Conservation (phyloP, 352 stramenopile genomes). For the Globisporangium alternatum region DNA sequence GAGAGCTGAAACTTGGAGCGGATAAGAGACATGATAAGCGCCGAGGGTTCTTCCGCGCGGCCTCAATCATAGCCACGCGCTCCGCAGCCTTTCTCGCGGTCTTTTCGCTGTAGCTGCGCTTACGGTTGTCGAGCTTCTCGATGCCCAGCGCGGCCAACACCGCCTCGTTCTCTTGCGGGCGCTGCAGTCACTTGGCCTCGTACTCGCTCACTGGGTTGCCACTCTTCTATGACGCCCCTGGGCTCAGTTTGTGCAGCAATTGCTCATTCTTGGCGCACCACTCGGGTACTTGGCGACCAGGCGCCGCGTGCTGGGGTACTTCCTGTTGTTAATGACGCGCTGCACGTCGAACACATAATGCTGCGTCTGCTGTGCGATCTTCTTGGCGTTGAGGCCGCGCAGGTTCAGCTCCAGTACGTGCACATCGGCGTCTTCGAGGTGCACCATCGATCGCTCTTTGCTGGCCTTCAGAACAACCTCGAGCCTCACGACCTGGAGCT, state of each 20-base stretch:
- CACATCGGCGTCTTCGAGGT: background rate
- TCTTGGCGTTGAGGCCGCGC: background rate
- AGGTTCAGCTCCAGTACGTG: background rate
- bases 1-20: background rate
- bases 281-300: background rate
- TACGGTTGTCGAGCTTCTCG: constrained; percentile 4
- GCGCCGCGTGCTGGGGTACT: no score
- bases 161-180: constrained; percentile 46
- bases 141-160: constrained; percentile 43
- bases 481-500: constrained; percentile 48
- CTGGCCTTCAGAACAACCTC: constrained; percentile 38
- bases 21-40: constrained; percentile 20
- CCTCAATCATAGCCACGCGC: background rate
- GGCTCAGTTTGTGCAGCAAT: background rate
- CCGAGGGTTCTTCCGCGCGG: constrained; percentile 13
- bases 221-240: background rate
- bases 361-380: background rate
- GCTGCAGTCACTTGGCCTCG: constrained; percentile 53
- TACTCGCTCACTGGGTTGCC: constrained; percentile 25
- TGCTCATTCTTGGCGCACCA: background rate
- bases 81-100: background rate
- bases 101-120: background rate
- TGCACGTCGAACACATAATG: background rate
- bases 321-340: background rate
- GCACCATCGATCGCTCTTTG: background rate